phyloP scores from a whole-genome alignment of 345 rosid genomes.

The Angophora floribunda region DNA sequence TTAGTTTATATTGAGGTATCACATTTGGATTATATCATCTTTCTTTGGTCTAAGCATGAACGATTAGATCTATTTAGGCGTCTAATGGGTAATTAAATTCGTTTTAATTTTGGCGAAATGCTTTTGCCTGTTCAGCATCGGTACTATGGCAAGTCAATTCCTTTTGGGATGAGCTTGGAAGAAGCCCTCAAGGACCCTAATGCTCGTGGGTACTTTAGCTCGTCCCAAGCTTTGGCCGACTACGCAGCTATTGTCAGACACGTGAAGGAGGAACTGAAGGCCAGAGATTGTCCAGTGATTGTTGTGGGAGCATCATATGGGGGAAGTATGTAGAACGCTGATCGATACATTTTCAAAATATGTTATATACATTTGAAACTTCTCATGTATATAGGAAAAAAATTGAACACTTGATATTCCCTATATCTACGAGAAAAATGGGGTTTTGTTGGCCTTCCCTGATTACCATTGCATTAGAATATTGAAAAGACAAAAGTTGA shows the following conservation, averaged over 20 bases:
- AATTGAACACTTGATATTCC: background rate
- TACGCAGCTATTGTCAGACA: background rate
- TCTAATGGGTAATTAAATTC: background rate
- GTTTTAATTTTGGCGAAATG: background rate
- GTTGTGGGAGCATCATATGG: background rate
- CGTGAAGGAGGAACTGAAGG: background rate
- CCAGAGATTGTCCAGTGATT: background rate
- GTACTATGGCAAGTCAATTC: background rate
- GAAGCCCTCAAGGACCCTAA: background rate
- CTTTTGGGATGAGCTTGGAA: background rate
- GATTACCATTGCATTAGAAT: background rate
- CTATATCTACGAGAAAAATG: background rate
- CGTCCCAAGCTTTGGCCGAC: background rate
- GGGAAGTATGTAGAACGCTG: background rate
- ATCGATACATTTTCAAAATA: background rate
- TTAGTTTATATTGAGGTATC: background rate
- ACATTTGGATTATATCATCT: fast-evolving
- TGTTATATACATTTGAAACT: background rate
- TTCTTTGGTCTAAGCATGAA: background rate
- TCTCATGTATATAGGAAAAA: background rate
- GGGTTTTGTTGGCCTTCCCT: background rate
- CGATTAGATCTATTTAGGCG: background rate
- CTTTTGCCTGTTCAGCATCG: background rate
- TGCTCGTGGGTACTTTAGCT: background rate
- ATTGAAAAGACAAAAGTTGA: background rate